phyloP scores from a whole-genome alignment of 805 yeast genomes.

The Starmerella scarabaei region DNA sequence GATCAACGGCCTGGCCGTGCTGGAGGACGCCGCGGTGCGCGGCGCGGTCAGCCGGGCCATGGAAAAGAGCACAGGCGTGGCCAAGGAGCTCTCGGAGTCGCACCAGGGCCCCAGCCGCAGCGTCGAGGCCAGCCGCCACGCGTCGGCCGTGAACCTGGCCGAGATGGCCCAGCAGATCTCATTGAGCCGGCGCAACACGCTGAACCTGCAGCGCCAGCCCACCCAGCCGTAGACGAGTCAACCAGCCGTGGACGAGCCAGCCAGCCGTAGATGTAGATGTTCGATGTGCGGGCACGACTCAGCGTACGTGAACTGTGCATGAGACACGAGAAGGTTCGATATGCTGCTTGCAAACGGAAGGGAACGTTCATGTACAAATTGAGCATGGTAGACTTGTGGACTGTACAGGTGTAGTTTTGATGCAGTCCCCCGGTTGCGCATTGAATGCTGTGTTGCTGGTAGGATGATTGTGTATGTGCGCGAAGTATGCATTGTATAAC shows the following conservation, averaged over 20 bases:
- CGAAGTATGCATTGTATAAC: too few species aligned
- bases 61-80: conserved; percentile 81
- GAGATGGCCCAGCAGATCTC: conserved; percentile 24
- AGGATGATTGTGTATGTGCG: too few species aligned
- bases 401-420: too few species aligned
- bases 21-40: conserved; percentile 87
- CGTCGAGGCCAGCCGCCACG: conserved; percentile 18
- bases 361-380: too few species aligned
- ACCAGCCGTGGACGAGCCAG: too few species aligned
- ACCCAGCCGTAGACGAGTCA: conserved; percentile 9
- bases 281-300: background rate
- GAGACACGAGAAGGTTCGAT: background rate
- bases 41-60: conserved; percentile 78
- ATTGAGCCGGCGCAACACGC: conserved; percentile 20
- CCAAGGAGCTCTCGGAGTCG: conserved; percentile 26
- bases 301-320: background rate
- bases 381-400: too few species aligned
- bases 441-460: too few species aligned
- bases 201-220: conserved; percentile 20
- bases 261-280: too few species aligned
- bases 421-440: too few species aligned
- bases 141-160: conserved; percentile 20
- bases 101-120: conserved; percentile 12
- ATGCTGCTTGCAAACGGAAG: too few species aligned
- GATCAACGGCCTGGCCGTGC: conserved; percentile 80